Conservation (phyloP, 495 filamentous ascomycete species). For the Haplographium delicatum region DNA sequence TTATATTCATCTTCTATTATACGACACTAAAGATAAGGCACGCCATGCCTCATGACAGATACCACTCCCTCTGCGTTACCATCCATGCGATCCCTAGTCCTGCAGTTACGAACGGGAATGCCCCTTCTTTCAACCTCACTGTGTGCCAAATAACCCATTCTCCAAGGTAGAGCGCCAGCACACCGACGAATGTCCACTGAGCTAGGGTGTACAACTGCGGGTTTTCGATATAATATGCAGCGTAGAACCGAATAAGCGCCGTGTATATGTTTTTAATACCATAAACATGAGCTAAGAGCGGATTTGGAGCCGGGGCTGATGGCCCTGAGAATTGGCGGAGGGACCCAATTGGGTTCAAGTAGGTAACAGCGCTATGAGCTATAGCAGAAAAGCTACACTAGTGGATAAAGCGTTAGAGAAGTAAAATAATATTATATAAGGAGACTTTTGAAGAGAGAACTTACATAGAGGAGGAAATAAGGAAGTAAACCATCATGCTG, state of each 20-base stretch:
- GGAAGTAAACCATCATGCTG: too few relatives aligned
- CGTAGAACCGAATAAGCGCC: slow-evolving; percentile 70
- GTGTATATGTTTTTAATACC: slow-evolving; percentile 27
- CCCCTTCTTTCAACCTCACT: slow-evolving; percentile 47
- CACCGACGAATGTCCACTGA: slow-evolving; percentile 70
- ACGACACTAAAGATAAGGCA: too few relatives aligned
- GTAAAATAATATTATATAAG: too few relatives aligned
- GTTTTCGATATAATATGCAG: slow-evolving; percentile 73
- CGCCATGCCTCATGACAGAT: too few relatives aligned
- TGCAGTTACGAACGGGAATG: slow-evolving; percentile 61
- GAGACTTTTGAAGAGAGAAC: too few relatives aligned
- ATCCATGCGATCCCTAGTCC: slow-evolving; percentile 72
- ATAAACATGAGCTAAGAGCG: slow-evolving; percentile 3
- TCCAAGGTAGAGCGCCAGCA: slow-evolving; percentile 64
- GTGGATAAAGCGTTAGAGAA: too few relatives aligned
- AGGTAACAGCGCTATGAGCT: too few relatives aligned
- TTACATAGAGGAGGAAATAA: too few relatives aligned
- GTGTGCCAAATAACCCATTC: slow-evolving; percentile 74
- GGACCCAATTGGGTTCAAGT: too few relatives aligned
- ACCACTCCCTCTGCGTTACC: slow-evolving; percentile 59
- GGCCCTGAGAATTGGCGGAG: too few relatives aligned
- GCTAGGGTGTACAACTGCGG: slow-evolving; percentile 67
- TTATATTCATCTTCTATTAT: too few relatives aligned
- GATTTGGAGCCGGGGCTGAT: background rate
- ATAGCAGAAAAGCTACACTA: too few relatives aligned